Conservation (phyloP, 1,284 basidiomycete species). For the Tilletia horrida region DNA sequence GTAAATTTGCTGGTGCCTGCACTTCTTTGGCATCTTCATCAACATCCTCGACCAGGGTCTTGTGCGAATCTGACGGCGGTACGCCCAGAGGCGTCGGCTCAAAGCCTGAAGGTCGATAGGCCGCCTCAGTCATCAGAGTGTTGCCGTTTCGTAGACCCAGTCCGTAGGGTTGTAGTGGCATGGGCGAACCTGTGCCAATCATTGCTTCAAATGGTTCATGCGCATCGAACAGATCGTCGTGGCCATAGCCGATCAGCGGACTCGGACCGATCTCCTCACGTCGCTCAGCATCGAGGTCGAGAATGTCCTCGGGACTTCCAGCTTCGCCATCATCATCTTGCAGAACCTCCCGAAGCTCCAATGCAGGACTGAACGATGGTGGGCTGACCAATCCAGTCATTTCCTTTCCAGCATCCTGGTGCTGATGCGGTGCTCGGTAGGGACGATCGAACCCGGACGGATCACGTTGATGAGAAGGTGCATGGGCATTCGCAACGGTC, state of each 20-base stretch:
- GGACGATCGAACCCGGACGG: neutral
- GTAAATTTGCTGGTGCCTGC: neutral
- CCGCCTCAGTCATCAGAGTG: no score
- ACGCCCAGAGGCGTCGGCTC: neutral
- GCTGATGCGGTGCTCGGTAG: neutral
- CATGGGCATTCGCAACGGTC: neutral
- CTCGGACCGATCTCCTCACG: slow-evolving; percentile 14
- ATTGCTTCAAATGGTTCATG: neutral
- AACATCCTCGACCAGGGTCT: slow-evolving; percentile 6
- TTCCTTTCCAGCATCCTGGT: neutral
- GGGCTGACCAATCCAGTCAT: neutral
- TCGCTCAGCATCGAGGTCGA: neutral
- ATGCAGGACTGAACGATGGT: neutral
- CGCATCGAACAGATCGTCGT: neutral
- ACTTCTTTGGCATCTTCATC: neutral
- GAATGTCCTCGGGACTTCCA: slow-evolving; percentile 4
- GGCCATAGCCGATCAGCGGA: neutral
- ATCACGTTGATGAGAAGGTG: no score
- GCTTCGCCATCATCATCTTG: neutral
- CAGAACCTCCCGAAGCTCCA: neutral
- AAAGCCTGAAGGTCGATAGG: no score
- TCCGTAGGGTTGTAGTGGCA: neutral
- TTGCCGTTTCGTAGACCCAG: neutral
- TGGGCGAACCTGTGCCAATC: neutral
- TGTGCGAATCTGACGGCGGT: slow-evolving; percentile 5